Evolutionary conservation across 2,329 filamentous ascomycete species (phyloP).

Genomic region (Berkeleyomyces rouxiae): DNA sequence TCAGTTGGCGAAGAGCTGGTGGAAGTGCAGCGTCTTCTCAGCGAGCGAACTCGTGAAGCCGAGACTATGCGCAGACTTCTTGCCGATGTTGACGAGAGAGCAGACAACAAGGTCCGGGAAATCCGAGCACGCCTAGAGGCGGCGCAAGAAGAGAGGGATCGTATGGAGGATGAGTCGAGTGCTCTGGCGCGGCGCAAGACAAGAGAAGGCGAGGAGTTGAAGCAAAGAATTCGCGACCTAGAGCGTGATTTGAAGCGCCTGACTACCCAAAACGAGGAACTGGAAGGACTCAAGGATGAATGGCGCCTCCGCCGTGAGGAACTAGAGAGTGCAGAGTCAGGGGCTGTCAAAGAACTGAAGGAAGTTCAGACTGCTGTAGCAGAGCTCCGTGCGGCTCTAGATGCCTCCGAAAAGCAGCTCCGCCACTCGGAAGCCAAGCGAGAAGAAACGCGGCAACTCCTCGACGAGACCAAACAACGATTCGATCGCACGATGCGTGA

Average conservation of each 20-base stretch:
- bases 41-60: conserved; percentile 75
- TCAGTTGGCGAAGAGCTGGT: conserved; percentile 81
- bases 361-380: conserved; percentile 64
- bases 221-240: conserved; percentile 59
- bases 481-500: conserved; percentile 68
- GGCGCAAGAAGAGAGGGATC: conserved; percentile 84
- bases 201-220: conserved; percentile 76
- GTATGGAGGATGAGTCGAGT: conserved; percentile 78
- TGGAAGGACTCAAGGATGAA: conserved; percentile 56
- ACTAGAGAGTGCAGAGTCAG: conserved; percentile 53
- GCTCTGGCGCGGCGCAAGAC: conserved; percentile 58
- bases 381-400: conserved; percentile 62
- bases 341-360: conserved; percentile 52
- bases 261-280: conserved; percentile 58
- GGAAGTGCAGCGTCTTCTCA: conserved; percentile 72
- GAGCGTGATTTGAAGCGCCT: conserved; percentile 60
- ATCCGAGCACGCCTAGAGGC: conserved; percentile 79
- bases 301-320: conserved; percentile 60
- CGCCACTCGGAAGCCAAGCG: conserved; percentile 73
- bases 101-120: conserved; percentile 68
- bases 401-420: conserved; percentile 73
- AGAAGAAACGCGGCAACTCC: conserved; percentile 51
- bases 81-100: conserved; percentile 67
- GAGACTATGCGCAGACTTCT: conserved; percentile 89
- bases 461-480: conserved; percentile 61